Evolutionary conservation across 495 filamentous ascomycete genomes (phyloP).

Genomic region (Aspergillus sclerotioniger): DNA sequence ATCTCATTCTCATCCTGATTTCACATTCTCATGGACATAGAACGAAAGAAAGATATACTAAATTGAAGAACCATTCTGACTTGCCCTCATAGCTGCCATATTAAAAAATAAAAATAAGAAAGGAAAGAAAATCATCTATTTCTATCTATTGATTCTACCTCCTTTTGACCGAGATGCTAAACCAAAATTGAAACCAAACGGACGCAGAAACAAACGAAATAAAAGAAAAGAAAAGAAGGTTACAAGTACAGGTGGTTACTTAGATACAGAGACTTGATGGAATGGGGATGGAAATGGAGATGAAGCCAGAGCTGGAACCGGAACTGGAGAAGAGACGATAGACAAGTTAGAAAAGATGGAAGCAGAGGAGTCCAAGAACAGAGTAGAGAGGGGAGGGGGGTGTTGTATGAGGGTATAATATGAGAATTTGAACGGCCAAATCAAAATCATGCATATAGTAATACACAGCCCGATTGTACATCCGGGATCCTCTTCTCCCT

Average conservation of each 20-base stretch:
- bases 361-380: background rate
- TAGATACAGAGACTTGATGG: background rate
- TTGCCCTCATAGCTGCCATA: too few relatives aligned
- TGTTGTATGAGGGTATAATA: constrained; percentile 13
- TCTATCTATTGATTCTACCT: background rate
- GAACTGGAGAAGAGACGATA: background rate
- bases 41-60: background rate
- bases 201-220: background rate
- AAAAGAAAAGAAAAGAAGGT: constrained; percentile 6
- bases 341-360: background rate
- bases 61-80: too few relatives aligned
- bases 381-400: background rate
- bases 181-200: background rate
- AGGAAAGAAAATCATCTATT: background rate
- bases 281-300: background rate
- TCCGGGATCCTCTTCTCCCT: background rate
- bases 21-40: background rate
- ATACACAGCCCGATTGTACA: constrained; percentile 22
- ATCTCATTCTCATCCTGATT: too few relatives aligned
- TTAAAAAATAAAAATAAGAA: constrained; percentile 10
- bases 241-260: constrained; percentile 32
- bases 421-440: background rate
- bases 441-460: constrained; percentile 12
- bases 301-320: background rate
- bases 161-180: background rate